Percentiles rank a stretch among this genome's conserved stretches.
Conservation (phyloP, 2,329 filamentous ascomycete genomes). For the Colletotrichum liaoningense region DNA sequence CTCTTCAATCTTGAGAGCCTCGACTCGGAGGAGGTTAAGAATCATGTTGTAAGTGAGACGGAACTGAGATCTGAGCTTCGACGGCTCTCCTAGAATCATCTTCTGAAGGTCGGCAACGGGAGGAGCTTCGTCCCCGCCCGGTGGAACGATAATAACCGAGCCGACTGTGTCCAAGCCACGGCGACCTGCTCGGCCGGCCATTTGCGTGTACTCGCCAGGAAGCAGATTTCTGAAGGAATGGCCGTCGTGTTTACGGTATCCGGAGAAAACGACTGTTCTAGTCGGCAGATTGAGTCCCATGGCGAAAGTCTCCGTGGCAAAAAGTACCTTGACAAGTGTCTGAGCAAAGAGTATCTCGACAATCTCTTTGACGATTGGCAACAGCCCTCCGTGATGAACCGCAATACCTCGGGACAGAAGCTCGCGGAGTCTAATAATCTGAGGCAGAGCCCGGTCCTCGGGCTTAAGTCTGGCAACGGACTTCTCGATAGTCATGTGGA, state of each 20-base stretch:
- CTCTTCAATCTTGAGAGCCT: constrained; percentile 97
- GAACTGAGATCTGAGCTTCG: constrained; percentile 95
- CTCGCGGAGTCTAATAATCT: constrained; percentile 89
- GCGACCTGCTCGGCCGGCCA: constrained; percentile 94
- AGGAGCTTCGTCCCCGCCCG: constrained; percentile 86
- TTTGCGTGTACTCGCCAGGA: constrained; percentile 97
- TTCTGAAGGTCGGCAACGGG: constrained; percentile 84
- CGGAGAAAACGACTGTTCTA: constrained; percentile 96
- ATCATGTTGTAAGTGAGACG: constrained; percentile 99
- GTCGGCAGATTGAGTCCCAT: constrained; percentile 98
- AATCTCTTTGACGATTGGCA: constrained; percentile 97
- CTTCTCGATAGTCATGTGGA: constrained; percentile 97
- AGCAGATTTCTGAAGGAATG: constrained; percentile 90
- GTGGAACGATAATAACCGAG: constrained; percentile 92
- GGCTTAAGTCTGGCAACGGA: constrained; percentile 91
- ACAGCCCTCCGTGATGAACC: constrained; percentile 92
- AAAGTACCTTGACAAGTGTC: constrained; percentile 94
- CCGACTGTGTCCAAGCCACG: constrained; percentile 93
- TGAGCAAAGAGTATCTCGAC: constrained; percentile 97
- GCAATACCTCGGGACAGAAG: constrained; percentile 89
- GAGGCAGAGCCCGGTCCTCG: constrained; percentile 90
- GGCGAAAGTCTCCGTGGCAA: constrained; percentile 97
- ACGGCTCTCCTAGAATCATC: constrained; percentile 97
- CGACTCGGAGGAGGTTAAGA: constrained; percentile 91
- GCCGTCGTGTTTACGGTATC: constrained; percentile 95